These are phyloP conservation scores for Omphalotus guepiniiformis DNA, from an alignment of 768 basidiomycete genomes.

Conservation along the genomic window DNA sequence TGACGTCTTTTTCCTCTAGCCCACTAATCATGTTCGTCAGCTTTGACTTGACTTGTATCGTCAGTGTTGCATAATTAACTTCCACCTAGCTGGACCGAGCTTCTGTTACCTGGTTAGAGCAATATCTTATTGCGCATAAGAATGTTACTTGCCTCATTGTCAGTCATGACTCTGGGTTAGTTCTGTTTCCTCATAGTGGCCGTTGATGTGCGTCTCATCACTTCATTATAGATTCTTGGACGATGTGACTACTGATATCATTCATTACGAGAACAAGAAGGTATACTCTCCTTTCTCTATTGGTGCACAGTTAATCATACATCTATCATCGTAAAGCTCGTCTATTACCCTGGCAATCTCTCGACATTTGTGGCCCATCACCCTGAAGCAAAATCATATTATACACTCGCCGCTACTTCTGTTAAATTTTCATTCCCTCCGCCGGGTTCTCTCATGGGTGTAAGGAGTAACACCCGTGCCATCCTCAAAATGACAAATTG, in stretches of 20 bases:
- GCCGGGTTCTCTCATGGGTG: conserved; percentile 95
- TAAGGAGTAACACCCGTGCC: conserved; percentile 91
- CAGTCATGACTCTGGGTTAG: conserved; percentile 94
- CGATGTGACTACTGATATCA: conserved; percentile 93
- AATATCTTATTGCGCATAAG: conserved; percentile 77
- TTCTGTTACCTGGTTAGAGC: conserved; percentile 90
- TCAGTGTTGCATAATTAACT: conserved; percentile 14
- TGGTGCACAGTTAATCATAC: conserved; percentile 5
- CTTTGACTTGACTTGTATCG: conserved; percentile 11
- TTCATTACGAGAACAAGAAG: conserved; percentile 96
- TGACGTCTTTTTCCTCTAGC: conserved; percentile 39
- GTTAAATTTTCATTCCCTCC: conserved; percentile 96
- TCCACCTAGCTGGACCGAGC: conserved; percentile 61
- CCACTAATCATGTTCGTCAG: conserved; percentile 80
- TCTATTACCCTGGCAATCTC: conserved; percentile 91
- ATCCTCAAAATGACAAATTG: conserved; percentile 90
- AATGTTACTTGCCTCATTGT: conserved; percentile 90
- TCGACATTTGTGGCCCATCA: conserved; percentile 85
- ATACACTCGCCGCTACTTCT: conserved; percentile 88
- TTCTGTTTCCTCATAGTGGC: not conserved
- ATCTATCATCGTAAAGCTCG: conserved; percentile 49
- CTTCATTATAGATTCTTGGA: conserved; percentile 71
- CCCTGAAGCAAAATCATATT: conserved; percentile 94
- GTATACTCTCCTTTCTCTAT: conserved; percentile 27
- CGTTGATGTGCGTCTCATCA: conserved; percentile 9